These are phyloP conservation scores for Metschnikowia sp. DNA, from an alignment of 805 yeast genomes.

Conservation along the genomic window DNA sequence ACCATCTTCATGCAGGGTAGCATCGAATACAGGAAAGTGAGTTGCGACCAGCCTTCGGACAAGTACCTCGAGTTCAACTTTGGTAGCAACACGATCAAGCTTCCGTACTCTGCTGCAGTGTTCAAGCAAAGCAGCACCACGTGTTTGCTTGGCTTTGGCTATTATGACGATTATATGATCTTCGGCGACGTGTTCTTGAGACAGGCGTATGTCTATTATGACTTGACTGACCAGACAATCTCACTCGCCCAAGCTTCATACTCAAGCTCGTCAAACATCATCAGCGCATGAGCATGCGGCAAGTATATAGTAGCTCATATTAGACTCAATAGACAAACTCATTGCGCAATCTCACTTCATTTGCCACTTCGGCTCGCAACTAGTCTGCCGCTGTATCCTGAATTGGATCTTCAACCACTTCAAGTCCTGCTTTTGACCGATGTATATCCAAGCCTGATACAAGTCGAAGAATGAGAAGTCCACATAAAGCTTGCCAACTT, in stretches of 20 bases:
- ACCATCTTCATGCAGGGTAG: constrained; percentile 2
- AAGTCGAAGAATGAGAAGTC: too few relatives aligned
- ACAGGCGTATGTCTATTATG: constrained; percentile 17
- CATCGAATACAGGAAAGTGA: constrained; percentile 6
- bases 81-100: constrained; percentile 8
- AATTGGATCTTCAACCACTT: too few relatives aligned
- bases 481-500: too few relatives aligned
- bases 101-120: constrained; percentile 10
- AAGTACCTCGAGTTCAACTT: constrained; percentile 12
- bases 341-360: too few relatives aligned
- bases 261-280: not conserved
- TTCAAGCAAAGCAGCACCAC: constrained; percentile 2
- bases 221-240: constrained; percentile 13
- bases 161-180: constrained; percentile 4
- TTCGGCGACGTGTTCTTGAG: constrained; percentile 19
- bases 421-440: too few relatives aligned
- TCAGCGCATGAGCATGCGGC: not conserved
- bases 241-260: constrained; percentile 9
- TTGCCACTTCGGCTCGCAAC: too few relatives aligned
- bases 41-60: constrained; percentile 15
- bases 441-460: too few relatives aligned
- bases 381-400: too few relatives aligned
- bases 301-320: too few relatives aligned
- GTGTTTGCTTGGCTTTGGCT: constrained; percentile 13
- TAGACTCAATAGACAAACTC: too few relatives aligned